Conservation (phyloP, 768 basidiomycete species). For the Tephrocybe sp. region DNA sequence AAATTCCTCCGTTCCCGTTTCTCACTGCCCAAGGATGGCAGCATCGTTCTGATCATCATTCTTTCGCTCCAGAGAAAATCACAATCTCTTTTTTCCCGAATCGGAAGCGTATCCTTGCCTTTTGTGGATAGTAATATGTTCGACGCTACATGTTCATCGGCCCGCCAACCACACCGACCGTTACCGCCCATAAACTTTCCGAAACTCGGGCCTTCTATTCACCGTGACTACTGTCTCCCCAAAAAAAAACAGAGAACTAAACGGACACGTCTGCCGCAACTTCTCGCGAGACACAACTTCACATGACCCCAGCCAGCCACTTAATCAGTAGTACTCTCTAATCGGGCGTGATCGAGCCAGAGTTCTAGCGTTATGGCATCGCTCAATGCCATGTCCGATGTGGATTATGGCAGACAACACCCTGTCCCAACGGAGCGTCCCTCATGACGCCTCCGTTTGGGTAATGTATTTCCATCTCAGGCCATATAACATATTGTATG, state of each 20-base stretch:
- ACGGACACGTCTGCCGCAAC: neutral
- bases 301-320: neutral
- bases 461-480: conserved; percentile 1
- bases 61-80: neutral
- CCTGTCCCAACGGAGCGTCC: neutral
- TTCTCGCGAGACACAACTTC: neutral
- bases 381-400: conserved; percentile 1
- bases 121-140: no score
- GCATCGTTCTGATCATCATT: neutral
- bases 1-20: neutral
- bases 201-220: no score
- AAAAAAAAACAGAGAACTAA: neutral
- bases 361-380: neutral
- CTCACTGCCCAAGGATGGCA: neutral
- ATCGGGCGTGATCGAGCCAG: neutral
- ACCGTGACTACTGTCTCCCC: no score
- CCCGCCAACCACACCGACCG: no score
- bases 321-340: no score
- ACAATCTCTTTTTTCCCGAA: neutral
- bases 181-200: no score
- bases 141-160: no score
- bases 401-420: neutral
- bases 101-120: no score
- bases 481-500: neutral
- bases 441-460: neutral